Evolutionary conservation across 305 asterid species (phyloP).

Genomic region (Solanum hybrid): DNA sequence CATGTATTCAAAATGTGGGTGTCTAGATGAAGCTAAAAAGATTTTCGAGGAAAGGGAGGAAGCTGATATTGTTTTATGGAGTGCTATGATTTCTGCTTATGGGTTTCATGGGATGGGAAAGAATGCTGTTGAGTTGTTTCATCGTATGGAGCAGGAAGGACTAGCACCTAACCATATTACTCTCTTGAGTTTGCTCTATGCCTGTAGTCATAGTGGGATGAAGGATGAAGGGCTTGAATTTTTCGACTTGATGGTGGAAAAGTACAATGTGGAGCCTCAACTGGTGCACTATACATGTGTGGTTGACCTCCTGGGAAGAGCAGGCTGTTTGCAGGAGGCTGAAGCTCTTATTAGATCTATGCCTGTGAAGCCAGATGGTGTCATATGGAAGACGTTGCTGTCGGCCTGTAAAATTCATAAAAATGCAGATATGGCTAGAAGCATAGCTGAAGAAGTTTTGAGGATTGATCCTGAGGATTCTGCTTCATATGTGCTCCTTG

Average conservation of each 20-base stretch:
- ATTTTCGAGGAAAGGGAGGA: constrained; percentile 41
- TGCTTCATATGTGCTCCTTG: constrained; percentile 69
- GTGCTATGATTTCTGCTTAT: constrained; percentile 85
- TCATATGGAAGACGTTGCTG: constrained; percentile 73
- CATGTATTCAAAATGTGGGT: constrained; percentile 88
- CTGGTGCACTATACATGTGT: constrained; percentile 80
- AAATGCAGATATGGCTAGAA: constrained; percentile 53
- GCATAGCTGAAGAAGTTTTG: constrained; percentile 49
- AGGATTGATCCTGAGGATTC: constrained; percentile 60
- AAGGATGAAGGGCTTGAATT: constrained; percentile 59
- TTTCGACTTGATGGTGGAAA: constrained; percentile 42
- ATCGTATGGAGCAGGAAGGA: constrained; percentile 51
- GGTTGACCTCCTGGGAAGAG: constrained; percentile 82
- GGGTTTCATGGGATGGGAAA: constrained; percentile 86
- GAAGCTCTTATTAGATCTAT: constrained; percentile 62
- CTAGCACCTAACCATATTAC: constrained; percentile 56
- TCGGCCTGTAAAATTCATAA: constrained; percentile 75
- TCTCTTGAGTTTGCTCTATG: constrained; percentile 72
- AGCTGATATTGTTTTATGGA: constrained; percentile 56
- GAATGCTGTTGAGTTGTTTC: constrained; percentile 51
- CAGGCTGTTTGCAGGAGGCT: constrained; percentile 72
- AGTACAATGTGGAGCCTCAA: constrained; percentile 47
- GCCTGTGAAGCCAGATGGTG: constrained; percentile 51
- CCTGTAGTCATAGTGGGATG: constrained; percentile 88
- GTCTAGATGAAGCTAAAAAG: constrained; percentile 60